Evolutionary conservation across 2,329 filamentous ascomycete species (phyloP).

Genomic region (Oidium heveae): DNA sequence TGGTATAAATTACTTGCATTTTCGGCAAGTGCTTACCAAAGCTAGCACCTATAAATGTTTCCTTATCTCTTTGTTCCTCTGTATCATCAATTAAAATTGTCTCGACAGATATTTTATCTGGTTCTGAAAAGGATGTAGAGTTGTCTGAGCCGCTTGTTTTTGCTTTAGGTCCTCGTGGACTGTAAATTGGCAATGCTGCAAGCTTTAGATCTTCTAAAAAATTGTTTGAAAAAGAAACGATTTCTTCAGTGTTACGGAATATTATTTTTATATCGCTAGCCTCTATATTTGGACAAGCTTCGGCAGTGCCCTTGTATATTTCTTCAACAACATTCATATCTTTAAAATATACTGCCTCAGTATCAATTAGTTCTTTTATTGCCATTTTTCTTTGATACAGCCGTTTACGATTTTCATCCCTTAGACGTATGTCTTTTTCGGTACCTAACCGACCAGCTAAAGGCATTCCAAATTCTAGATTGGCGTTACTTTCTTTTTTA

Average conservation of each 20-base stretch:
- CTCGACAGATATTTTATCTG: conserved; percentile 9
- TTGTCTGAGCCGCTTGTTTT: conserved; percentile 15
- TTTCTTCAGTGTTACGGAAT: conserved; percentile 79
- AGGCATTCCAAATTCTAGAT: too few species aligned
- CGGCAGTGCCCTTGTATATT: conserved; percentile 86
- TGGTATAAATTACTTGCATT: conserved; percentile 35
- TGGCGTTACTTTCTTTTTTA: too few species aligned
- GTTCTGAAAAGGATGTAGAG: conserved; percentile 3
- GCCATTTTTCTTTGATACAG: conserved; percentile 59
- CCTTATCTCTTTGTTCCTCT: conserved; percentile 12
- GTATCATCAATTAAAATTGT: conserved; percentile 9
- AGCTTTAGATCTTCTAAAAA: conserved; percentile 64
- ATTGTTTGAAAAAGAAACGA: conserved; percentile 60
- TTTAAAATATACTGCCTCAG: conserved; percentile 69
- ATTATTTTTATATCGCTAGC: conserved; percentile 67
- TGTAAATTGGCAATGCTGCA: conserved; percentile 55
- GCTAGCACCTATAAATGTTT: conserved; percentile 11
- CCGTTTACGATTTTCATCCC: conserved; percentile 37
- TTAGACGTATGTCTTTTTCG: conserved; percentile 18
- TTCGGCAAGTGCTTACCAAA: conserved; percentile 25
- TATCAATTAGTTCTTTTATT: conserved; percentile 80
- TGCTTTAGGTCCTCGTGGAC: conserved; percentile 22
- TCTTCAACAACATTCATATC: conserved; percentile 96
- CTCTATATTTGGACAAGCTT: conserved; percentile 55
- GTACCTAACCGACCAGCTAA: not conserved